Conservation (phyloP, 768 basidiomycete species). For the Pleurotus salmoneostramineus region DNA sequence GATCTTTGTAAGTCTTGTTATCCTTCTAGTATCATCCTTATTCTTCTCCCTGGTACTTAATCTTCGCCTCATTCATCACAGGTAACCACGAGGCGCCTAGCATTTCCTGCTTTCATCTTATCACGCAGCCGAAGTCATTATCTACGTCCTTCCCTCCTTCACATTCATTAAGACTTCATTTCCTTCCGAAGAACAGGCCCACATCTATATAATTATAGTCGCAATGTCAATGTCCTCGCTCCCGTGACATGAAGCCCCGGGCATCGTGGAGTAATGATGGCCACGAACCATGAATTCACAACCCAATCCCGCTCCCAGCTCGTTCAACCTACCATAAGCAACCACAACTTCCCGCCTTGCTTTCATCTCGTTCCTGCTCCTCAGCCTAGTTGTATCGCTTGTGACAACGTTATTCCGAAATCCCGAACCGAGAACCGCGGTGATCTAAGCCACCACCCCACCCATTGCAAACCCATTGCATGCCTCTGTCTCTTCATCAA, state of each 20-base stretch:
- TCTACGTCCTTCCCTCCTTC: neutral
- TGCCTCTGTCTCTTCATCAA: too few relatives aligned
- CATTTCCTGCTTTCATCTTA: neutral
- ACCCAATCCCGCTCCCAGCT: too few relatives aligned
- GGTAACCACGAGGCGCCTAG: neutral
- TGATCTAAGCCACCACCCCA: too few relatives aligned
- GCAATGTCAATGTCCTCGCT: neutral
- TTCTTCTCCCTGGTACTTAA: neutral
- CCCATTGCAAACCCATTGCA: too few relatives aligned
- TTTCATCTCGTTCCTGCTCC: neutral
- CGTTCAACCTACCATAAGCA: too few relatives aligned
- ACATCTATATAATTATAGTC: neutral
- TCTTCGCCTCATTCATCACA: neutral
- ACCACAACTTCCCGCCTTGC: too few relatives aligned
- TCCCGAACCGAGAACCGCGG: neutral
- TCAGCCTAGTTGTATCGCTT: neutral
- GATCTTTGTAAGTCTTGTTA: neutral
- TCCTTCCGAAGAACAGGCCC: neutral
- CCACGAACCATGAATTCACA: too few relatives aligned
- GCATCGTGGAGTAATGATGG: neutral
- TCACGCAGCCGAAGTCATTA: neutral
- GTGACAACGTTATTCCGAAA: neutral
- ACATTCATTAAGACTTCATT: neutral
- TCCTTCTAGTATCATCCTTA: neutral
- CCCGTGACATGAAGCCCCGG: neutral